These are phyloP conservation scores for Penicillium olsonii DNA, from an alignment of 2,329 filamentous ascomycete species.

Conservation along the genomic window DNA sequence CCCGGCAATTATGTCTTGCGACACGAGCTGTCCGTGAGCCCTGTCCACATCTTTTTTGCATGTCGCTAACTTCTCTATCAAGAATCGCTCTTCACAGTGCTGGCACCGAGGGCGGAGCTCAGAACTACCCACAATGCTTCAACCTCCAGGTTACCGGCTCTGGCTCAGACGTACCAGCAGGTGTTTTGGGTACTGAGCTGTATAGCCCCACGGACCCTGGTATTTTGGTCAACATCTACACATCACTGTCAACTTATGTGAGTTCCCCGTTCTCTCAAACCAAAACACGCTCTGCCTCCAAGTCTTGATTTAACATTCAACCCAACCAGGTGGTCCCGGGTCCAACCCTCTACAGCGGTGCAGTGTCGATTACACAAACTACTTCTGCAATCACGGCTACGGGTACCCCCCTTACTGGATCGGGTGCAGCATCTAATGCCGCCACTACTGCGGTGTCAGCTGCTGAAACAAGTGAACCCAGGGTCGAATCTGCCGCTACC, in stretches of 20 bases:
- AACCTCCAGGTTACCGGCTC: slow-evolving; percentile 61
- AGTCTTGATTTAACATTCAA: background rate
- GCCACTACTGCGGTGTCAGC: background rate
- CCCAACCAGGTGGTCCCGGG: slow-evolving; percentile 45
- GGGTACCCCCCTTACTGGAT: slow-evolving; percentile 16
- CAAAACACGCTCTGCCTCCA: no score
- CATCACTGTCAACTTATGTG: slow-evolving; percentile 50
- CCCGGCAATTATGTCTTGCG: slow-evolving; percentile 54
- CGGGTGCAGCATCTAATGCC: background rate
- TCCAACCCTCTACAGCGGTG: slow-evolving; percentile 35
- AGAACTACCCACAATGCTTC: slow-evolving; percentile 58
- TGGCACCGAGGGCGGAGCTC: slow-evolving; percentile 43
- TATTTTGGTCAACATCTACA: slow-evolving; percentile 61
- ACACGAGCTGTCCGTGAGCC: slow-evolving; percentile 44
- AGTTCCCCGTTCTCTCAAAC: slow-evolving; percentile 16
- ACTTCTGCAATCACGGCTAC: slow-evolving; percentile 20
- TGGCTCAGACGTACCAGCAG: slow-evolving; percentile 46
- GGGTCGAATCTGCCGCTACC: background rate
- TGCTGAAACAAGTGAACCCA: background rate
- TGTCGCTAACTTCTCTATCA: background rate
- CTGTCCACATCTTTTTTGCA: background rate
- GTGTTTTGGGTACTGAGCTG: slow-evolving; percentile 52
- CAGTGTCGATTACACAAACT: slow-evolving; percentile 18
- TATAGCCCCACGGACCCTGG: slow-evolving; percentile 59
- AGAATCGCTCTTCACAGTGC: slow-evolving; percentile 52